Base-by-base conservation (phyloP, 2,329 filamentous ascomycete genomes). In the Fusarium proliferatum region DNA sequence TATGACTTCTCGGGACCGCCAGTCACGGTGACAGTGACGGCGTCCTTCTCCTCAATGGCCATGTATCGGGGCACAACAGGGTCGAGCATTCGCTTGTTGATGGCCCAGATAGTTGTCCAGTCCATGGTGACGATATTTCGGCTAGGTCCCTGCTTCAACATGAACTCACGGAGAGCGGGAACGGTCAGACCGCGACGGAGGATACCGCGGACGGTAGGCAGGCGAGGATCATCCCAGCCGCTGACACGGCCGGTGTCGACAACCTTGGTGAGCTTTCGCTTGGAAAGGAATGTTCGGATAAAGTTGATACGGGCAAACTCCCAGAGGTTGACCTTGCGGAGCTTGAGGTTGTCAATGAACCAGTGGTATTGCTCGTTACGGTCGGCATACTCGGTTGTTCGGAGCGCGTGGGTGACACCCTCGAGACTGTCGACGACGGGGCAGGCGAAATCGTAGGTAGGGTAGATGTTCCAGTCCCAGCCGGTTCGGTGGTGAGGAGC, bases 251-350 rank as follows among this genome's bases (percentile, higher is more conserved):
- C 92, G 34, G 89, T 86, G 57, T 95, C 92, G 56, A 96, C 94
- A 33, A 96, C 88, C 85, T 94, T 94, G 68, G 93, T 93, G 42
- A 96, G 89, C 85, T 96, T 96, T 67, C 94, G 91, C 87, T 96
- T 96, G 59, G 93, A 96, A 23, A 96, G 85, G 81, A 96, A 92
- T 2, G 94, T 96, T 77, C 89, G 88, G 83, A 95, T 89, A 79
- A 96, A 96, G 88, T 95, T 95, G 85, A 96, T 91, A 75, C 94
- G 89, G 19, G 92, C 89, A 82, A 96, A 96, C 81, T 95, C 93
- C 92, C 93, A 96, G 85, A 96, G 92, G 83, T 95, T 89, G 8
- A 96, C 93, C 79, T 91, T 87, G 75, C 93, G 92, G 39, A 96
- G 87, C 77, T 91, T 88, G 52, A 96, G 86, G 9, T 91, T 91